Conservation (phyloP, 225 moss, liverwort and hornwort genomes). For the Pseudoscleropodium purum region DNA sequence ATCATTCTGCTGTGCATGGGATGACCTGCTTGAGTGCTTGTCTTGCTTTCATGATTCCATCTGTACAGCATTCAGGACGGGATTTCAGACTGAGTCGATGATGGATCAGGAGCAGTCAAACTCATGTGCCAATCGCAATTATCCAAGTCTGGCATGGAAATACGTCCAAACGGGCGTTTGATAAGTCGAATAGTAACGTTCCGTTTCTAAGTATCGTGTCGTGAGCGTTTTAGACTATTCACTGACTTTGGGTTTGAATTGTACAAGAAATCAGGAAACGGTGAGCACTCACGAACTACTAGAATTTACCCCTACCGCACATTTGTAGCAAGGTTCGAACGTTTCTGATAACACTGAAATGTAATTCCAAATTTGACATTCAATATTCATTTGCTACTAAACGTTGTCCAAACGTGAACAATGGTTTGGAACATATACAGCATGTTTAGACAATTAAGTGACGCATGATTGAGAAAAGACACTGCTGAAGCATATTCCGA, state of each 20-base stretch:
- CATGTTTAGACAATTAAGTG: not conserved
- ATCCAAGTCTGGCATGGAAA: not conserved
- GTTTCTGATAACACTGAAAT: no score
- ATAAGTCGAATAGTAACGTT: not conserved
- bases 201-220: not conserved
- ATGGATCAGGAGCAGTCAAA: not conserved
- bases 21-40: not conserved
- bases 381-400: not conserved
- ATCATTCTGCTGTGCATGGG: not conserved
- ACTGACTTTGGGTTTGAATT: not conserved
- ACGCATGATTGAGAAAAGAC: not conserved
- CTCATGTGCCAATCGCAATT: not conserved
- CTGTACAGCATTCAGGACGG: not conserved
- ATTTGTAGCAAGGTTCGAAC: not conserved
- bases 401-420: no score
- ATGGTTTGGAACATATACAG: no score
- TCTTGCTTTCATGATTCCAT: not conserved
- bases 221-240: not conserved
- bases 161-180: not conserved
- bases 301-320: not conserved
- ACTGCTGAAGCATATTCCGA: not conserved
- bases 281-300: not conserved
- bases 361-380: not conserved
- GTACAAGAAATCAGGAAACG: not conserved
- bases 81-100: not conserved